Evolutionary conservation across 140 eudicot species (phyloP).

Genomic region (Cichorium intybus): DNA sequence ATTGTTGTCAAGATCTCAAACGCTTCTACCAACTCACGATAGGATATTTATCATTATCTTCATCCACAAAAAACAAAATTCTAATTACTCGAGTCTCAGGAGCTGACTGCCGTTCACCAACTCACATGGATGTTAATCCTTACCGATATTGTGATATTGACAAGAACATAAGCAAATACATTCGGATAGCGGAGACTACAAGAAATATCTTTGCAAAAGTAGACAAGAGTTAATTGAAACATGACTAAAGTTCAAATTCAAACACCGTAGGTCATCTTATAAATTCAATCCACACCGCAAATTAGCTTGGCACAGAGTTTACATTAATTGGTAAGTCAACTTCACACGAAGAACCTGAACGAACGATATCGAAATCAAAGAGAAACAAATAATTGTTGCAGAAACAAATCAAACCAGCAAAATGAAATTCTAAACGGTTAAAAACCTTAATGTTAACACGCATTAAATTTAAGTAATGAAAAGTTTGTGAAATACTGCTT

Average conservation of each 20-base stretch:
- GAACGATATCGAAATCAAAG: background rate
- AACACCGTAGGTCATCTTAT: background rate
- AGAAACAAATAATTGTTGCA: background rate
- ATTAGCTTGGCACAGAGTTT: background rate
- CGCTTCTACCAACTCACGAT: background rate
- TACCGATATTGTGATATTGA: background rate
- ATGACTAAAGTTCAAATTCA: background rate
- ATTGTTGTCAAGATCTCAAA: background rate
- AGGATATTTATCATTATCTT: background rate
- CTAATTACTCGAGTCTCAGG: background rate
- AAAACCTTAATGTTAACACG: background rate
- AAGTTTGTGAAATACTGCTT: background rate
- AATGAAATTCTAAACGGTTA: background rate
- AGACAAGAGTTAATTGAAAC: background rate
- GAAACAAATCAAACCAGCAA: constrained; percentile 6
- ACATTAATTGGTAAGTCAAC: background rate
- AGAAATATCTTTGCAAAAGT: background rate
- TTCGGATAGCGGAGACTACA: constrained; percentile 1
- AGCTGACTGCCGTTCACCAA: background rate
- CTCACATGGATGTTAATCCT: constrained; percentile 1
- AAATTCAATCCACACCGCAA: background rate
- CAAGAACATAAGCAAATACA: constrained; percentile 2
- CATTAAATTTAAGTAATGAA: background rate
- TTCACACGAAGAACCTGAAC: background rate
- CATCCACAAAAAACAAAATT: background rate